Evolutionary conservation across 345 rosid genomes (phyloP).

Genomic region (Rubroshorea leprosula): DNA sequence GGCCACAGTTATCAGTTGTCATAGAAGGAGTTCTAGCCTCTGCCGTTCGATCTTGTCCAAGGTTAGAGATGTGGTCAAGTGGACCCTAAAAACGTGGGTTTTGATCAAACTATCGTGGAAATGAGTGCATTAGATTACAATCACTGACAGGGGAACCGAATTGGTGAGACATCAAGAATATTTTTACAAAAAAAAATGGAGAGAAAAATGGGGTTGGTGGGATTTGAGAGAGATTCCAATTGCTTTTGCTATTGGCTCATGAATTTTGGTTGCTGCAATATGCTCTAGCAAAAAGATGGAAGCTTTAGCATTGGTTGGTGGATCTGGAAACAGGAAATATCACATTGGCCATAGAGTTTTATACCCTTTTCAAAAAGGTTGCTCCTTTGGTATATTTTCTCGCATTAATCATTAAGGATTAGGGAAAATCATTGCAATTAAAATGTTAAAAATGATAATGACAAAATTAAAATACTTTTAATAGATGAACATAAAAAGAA

Average conservation of each 20-base stretch:
- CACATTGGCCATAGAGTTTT: too few species aligned
- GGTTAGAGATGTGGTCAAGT: background rate
- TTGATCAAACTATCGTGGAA: slow-evolving; percentile 2
- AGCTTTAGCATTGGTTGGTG: too few species aligned
- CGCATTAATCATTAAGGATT: too few species aligned
- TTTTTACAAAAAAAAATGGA: background rate
- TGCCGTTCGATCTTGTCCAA: slow-evolving; percentile 3
- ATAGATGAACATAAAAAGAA: too few species aligned
- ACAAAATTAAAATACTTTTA: too few species aligned
- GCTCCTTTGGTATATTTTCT: too few species aligned
- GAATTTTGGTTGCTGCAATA: background rate
- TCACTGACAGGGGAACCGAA: background rate
- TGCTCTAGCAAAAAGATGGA: too few species aligned
- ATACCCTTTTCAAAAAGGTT: too few species aligned
- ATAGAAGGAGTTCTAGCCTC: background rate
- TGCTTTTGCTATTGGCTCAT: background rate
- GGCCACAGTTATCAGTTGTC: slow-evolving; percentile 8
- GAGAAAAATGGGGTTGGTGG: background rate
- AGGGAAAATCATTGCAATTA: too few species aligned
- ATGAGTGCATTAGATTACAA: background rate
- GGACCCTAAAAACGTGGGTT: background rate
- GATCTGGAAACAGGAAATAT: too few species aligned
- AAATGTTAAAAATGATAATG: too few species aligned
- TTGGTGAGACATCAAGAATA: background rate
- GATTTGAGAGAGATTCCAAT: slow-evolving; percentile 3